Base-by-base conservation (phyloP, 108 stramenopile genomes). In the Asterionellopsis glacialis region DNA sequence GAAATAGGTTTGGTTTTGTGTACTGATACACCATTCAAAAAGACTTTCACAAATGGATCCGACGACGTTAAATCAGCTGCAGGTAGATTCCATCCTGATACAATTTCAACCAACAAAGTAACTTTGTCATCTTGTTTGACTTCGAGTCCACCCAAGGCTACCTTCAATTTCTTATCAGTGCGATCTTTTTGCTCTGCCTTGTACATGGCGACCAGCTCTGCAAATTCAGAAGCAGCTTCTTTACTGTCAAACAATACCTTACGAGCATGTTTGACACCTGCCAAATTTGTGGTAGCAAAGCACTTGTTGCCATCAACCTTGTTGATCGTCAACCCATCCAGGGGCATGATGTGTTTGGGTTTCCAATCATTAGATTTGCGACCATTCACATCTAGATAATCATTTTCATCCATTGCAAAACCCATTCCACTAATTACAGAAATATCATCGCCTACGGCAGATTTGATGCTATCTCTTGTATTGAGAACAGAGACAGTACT, bases 201-300 rank as follows among this genome's bases (percentile, higher is more conserved):
- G 53, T 87, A 61, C 40, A 69, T 44, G 25, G 75, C 57, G 9
- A 91, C 63, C 18, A 45, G 40, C 12, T 57, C 26, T 38, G 57
- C 53, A 61, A 87, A 91, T 13, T 62, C 68, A 5, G 54, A 52
- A 1, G 82, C 78, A 19, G 68, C 78, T 1, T 63, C 47, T 11
- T 68, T 61, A n/a, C 72, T 72, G 45, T 81, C 82, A 69, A 90
- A 90, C 14, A 85, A 65, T 18, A 82, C 57, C 45, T 85, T 77
- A 12, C 83, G 68, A 22, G 67, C 59, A 40, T 76, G 72, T 41
- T 68, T 68, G 9, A 69, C 42, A 2, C 67, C 50, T 23, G 62
- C 61, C 11, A 67, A 59, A 25, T 62, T 50, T 27, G 74, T 68
- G 27, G 61, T 26, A 5, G 83, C 42, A 45, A 49, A 50, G 3